phyloP scores from a whole-genome alignment of 1,284 basidiomycete genomes.

The Austroboletus niveus region DNA sequence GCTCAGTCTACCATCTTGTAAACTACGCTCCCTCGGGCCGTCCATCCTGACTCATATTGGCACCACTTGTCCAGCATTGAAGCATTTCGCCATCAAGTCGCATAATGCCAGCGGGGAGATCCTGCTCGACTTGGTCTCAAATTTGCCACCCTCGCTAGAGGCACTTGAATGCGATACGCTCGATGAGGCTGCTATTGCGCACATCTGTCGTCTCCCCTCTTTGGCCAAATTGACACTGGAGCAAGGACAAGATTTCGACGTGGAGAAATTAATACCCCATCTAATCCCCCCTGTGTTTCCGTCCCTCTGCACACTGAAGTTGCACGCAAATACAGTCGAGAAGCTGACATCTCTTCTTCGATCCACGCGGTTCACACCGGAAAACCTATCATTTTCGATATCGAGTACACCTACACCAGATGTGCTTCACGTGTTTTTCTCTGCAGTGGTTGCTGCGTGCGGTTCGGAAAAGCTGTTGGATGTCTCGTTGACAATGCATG shows the following conservation, averaged over 20 bases:
- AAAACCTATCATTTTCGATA: no score
- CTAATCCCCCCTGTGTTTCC: constrained; percentile 17
- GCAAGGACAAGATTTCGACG: constrained; percentile 14
- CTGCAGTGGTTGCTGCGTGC: no score
- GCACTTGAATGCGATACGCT: constrained; percentile 20
- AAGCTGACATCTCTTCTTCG: no score
- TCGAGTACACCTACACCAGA: no score
- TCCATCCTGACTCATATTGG: constrained; percentile 25
- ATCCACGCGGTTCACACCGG: no score
- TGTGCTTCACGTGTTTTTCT: no score
- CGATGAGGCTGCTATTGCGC: constrained; percentile 23
- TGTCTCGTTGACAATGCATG: no score
- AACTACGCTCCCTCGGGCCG: constrained; percentile 15
- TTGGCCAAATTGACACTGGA: constrained; percentile 17
- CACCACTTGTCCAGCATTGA: constrained; percentile 21
- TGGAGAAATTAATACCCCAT: constrained; percentile 14
- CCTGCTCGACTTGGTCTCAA: constrained; percentile 19
- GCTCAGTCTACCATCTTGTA: constrained; percentile 14
- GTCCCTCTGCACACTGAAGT: no score
- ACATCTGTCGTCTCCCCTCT: constrained; percentile 21
- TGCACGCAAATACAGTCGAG: no score
- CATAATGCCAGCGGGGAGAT: constrained; percentile 15
- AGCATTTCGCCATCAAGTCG: constrained; percentile 10
- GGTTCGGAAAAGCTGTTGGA: no score
- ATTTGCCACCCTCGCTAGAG: constrained; percentile 15